Percentiles rank a stretch among this genome's conserved stretches.
Evolutionary conservation across 768 basidiomycete species (phyloP).

Genomic region (Serendipita sp.): DNA sequence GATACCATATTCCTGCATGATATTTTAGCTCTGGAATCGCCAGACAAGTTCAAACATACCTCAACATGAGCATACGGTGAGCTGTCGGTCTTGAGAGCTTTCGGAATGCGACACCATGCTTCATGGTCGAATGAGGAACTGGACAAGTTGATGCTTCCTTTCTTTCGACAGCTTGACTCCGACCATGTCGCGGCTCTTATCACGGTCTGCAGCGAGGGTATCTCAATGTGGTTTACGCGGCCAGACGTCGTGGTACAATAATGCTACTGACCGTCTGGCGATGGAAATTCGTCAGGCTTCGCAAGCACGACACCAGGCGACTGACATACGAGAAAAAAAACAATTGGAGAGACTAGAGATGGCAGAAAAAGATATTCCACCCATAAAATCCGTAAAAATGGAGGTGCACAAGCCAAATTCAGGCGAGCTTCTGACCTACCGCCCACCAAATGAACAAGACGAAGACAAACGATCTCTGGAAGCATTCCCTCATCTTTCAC

Average conservation of each 20-base stretch:
- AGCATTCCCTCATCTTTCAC: slow-evolving; percentile 23
- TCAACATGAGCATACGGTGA: slow-evolving; percentile 82
- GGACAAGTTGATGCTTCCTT: background rate
- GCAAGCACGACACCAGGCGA: background rate
- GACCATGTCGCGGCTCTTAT: slow-evolving; percentile 6
- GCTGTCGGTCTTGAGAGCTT: slow-evolving; percentile 85
- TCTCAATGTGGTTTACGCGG: background rate
- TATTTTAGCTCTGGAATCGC: background rate
- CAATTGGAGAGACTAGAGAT: background rate
- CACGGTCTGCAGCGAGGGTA: slow-evolving; percentile 6
- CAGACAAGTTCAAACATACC: slow-evolving; percentile 28
- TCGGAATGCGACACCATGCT: slow-evolving; percentile 85
- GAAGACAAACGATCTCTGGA: background rate
- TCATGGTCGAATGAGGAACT: slow-evolving; percentile 37
- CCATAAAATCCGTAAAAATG: background rate
- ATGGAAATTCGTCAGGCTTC: background rate
- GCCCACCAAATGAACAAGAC: background rate
- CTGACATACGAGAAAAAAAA: background rate
- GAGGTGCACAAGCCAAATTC: background rate
- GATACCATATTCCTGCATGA: slow-evolving; percentile 76
- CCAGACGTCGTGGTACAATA: background rate
- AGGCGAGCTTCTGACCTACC: background rate
- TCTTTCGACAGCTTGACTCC: background rate
- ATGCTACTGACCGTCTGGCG: background rate
- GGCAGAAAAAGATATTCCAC: too few relatives aligned